Base-by-base conservation (phyloP, 768 basidiomycete genomes). In the Pisolithus orientalis region DNA sequence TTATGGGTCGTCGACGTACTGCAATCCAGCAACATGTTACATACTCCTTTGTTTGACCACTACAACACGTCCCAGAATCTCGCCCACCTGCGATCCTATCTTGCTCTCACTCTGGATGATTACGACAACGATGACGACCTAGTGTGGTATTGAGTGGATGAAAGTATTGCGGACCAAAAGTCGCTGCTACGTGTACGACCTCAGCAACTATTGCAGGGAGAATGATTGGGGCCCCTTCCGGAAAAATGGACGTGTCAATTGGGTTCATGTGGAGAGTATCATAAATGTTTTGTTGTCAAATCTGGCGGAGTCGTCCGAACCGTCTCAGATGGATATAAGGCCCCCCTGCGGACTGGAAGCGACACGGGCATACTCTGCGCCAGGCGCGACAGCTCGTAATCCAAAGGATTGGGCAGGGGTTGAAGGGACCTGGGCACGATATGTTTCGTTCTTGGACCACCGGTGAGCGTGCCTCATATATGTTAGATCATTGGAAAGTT, bases 381-480 rank as follows among this genome's bases (percentile, higher is more conserved):
- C 78, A 11, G 73, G 72, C 16, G 57, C 65, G 48, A 65, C 61
- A 8, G 60, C 65, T 39, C 63, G 64, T 40, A 37, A 58, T 38
- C 57, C 63, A 7, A 57, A 61, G 17, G 86, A 88, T 62, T 90
- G 88, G 88, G 85, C 86, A 17, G 85, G 85, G 10, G 76, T 88
- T 3, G 80, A 83, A 65, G 87, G 87, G 6, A 77, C 73, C n/a
- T 90, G 87, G 87, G 72, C 78, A 56, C 72, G 87, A 65, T 81
- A 83, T 54, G 80, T 89, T 17, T 87, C 80, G 54, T 89, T 86
- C 59, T 83, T 88, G 83, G 87, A 89, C 69, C 87, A 87, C 65
- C 75, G 83, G 85, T 84, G 52, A 31, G 65, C 56, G 29, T 11
- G 32, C 49, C 39, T 54, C 51, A 8, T 5, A 27, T 39, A n/a